phyloP scores from a whole-genome alignment of 345 rosid genomes.

The Geranium brycei region DNA sequence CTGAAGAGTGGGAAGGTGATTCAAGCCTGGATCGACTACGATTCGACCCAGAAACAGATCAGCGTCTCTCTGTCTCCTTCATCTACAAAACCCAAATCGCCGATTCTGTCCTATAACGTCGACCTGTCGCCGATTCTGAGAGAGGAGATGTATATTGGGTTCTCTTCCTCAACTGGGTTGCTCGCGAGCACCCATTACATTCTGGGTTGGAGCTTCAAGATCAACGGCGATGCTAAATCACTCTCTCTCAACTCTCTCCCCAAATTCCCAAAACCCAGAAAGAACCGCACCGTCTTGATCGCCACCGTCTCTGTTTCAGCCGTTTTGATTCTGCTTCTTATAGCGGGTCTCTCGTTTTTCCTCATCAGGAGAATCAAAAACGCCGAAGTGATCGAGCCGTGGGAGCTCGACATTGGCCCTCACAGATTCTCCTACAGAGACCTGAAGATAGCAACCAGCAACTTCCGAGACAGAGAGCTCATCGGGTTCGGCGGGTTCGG shows the following conservation, averaged over 20 bases:
- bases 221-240: constrained; percentile 53
- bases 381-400: constrained; percentile 51
- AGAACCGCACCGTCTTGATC: constrained; percentile 19
- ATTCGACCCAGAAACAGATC: constrained; percentile 37
- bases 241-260: constrained; percentile 52
- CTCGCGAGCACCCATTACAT: constrained; percentile 67
- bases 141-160: constrained; percentile 72
- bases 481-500: constrained; percentile 87
- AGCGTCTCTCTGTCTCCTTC: constrained; percentile 59
- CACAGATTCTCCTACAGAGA: constrained; percentile 67
- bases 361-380: constrained; percentile 23
- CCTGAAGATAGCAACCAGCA: constrained; percentile 63
- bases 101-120: constrained; percentile 47
- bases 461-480: constrained; percentile 66
- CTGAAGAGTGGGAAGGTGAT: constrained; percentile 40
- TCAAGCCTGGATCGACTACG: constrained; percentile 85
- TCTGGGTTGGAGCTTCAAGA: constrained; percentile 77
- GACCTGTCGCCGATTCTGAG: constrained; percentile 45
- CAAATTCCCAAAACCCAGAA: constrained; percentile 31
- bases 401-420: constrained; percentile 82
- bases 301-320: constrained; percentile 29
- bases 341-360: constrained; percentile 17
- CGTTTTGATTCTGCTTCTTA: constrained; percentile 4
- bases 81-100: constrained; percentile 41
- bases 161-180: constrained; percentile 79